Evolutionary conservation across 2,329 filamentous ascomycete genomes (phyloP).

Genomic region (Periconia digitata): DNA sequence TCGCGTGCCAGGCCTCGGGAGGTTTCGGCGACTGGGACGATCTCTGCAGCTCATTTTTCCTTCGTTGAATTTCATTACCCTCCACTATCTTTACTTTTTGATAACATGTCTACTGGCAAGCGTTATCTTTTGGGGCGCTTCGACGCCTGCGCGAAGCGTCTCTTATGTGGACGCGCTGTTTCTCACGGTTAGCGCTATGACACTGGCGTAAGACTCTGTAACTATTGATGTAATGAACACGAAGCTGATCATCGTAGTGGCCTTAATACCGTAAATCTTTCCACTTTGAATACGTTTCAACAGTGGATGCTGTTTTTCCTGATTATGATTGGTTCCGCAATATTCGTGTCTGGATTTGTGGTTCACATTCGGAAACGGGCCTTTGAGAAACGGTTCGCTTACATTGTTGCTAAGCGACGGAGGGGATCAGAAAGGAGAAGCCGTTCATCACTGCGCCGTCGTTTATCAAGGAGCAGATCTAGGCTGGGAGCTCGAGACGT

Average conservation of each 20-base stretch:
- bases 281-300: conserved; percentile 66
- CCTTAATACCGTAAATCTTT: conserved; percentile 68
- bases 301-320: conserved; percentile 66
- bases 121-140: conserved; percentile 63
- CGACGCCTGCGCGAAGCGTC: conserved; percentile 55
- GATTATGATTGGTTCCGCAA: conserved; percentile 66
- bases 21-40: conserved; percentile 18
- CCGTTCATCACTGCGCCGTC: conserved; percentile 6
- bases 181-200: conserved; percentile 67
- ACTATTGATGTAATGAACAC: background rate
- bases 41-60: conserved; percentile 33
- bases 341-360: conserved; percentile 68
- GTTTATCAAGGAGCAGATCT: conserved; percentile 13
- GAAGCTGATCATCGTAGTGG: conserved; percentile 42
- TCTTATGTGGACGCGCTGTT: conserved; percentile 68
- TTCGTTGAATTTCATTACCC: conserved; percentile 61
- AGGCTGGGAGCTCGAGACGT: background rate
- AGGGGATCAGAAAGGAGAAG: conserved; percentile 24
- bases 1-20: conserved; percentile 9
- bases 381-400: conserved; percentile 63
- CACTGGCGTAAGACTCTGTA: conserved; percentile 50
- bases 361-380: conserved; percentile 61
- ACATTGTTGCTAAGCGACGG: conserved; percentile 45
- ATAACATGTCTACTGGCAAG: conserved; percentile 57
- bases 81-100: conserved; percentile 71